Evolutionary conservation across 2,329 filamentous ascomycete genomes (phyloP), one percentile per base, ranked within the genome.

Genomic region (Fonsecaea nubica): DNA sequence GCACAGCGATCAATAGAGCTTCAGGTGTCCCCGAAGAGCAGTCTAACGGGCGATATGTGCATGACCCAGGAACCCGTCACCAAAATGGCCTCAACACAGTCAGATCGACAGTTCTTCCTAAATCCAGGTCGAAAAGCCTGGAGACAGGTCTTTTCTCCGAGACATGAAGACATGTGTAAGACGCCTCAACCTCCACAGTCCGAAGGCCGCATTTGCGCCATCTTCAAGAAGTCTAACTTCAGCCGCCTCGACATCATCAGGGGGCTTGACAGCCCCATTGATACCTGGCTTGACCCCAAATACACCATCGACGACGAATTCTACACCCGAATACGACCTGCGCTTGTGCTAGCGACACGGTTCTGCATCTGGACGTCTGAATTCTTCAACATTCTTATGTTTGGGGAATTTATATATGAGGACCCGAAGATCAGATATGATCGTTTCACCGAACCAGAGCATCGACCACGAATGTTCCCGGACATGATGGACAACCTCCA

Each of bases 291-390:
- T 7, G 45, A 52, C 15, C 40, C 40, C 25, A n/a, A 53, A 36
- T 50, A 32, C 15, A 53, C 32, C 7, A 76, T 65, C 10, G 32
- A n/a, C 33, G 56, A 65, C 35, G 12, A 1, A 18, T 60, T 65
- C 33, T 65, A 65, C 35, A 30, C 21, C 25, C 32, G 56, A 12
- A 65, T 65, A 8, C 63, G 55, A 6, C 56, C 63, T 13, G 56
- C 63, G 2, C 56, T 65, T 35, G 55, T 60, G 13, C 48, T 65
- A 25, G 57, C 63, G 8, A 60, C 63, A 12, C 35, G 56, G 48
- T 53, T 65, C 32, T 36, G 42, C 5, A 32, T 21, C 3, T 21
- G 38, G 18, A 65, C 38, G n/a, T 21, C 15, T 10, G 63, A 60
- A 21, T 65, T 65, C 36, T 55, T 65, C 25, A 58, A 65, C 57